Evolutionary conservation across 495 filamentous ascomycete species (phyloP), one percentile per base, ranked within the genome.

Genomic region (Cudoniella acicularis): DNA sequence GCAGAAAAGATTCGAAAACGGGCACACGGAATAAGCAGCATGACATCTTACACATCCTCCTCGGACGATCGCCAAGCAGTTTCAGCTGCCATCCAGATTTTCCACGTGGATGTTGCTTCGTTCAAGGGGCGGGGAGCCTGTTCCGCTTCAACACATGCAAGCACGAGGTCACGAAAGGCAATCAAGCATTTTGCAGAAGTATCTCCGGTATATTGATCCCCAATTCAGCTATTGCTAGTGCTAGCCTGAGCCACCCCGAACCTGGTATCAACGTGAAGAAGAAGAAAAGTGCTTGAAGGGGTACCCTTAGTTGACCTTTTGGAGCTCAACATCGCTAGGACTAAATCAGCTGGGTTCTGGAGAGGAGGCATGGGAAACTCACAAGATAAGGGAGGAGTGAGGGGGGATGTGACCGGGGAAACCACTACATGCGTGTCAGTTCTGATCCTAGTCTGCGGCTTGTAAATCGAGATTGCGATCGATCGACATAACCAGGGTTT

Each of bases 391-490:
- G 60, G 79, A 77, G n/a, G 79, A 67, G 23, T 75, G 72, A 4
- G 76, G 70, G 11, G 79, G 79, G 27, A 83, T 91, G 61, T 86
- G 77, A 24, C 82, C 83, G 30, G 82, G 83, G 74, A 87, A 89
- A 27, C 86, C 85, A 52, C 86, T 87, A 45, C 49, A 42, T 36
- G 57, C 22, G 56, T 26, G 63, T 75, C 48, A 75, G 73, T 57
- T 11, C 17, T 48, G 10, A 48, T 48, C 18, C n/a, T 48, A 11
- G 10, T 8, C 10, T 10, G 45, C 18, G 18, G 45, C 10, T 9
- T 8, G 18, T 21, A 21, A 6, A 21, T 48, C 10, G 45, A 48
- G 18, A 48, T 9, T 9, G 6, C 10, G 10, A n/a, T n/a, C n/a
- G n/a, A n/a, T n/a, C n/a, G n/a, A n/a, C n/a, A n/a, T n/a, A n/a